Base-by-base conservation (phyloP, 2,329 filamentous ascomycete genomes). In the Ceratocystis papillata region DNA sequence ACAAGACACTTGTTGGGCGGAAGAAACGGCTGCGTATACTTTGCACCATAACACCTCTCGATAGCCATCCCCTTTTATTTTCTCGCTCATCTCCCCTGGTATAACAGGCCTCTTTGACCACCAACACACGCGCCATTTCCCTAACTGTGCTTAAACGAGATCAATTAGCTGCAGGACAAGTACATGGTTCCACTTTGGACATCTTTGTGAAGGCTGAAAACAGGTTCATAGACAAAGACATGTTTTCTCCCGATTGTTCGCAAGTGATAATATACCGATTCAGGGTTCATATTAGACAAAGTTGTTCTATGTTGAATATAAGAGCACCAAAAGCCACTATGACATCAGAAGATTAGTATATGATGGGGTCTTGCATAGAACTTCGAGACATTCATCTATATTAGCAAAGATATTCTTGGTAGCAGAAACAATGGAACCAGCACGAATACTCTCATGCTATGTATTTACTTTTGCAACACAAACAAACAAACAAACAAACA, bases 81-180 rank as follows among this genome's bases (percentile, higher is more conserved):
- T 59, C 55, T 53, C 48, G 6, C 55, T 59, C 55, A 20, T 37
- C 17, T 59, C 55, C 55, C 37, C 55, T 37, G 28, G 48, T 28
- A 53, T 53, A 53, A 28, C 48, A 53, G 48, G 48, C 48, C 55
- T 37, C 55, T 30, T 30, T n/a, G 30, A 17, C 5, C 55, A 30
- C 7, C 15, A 33, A 37, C 12, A 37, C 55, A 59, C 33, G 55
- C 28, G n/a, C 55, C 55, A 15, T 30, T 59, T 59, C 55, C 45
- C 45, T 33, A 48, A 44, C 30, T 63, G 5, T 67, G 66, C 66
- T 62, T 67, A 67, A 67, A 64, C 66, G 66, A 67, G 59, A 67
- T 67, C 60, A 65, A 60, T 7, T 63, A 57, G 33, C 53, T 62
- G 57, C 62, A 62, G 62, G 57, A 53, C 48, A 48, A 28, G 28